Conservation (phyloP, 495 filamentous ascomycete genomes). For the Talaromyces trachyspermus region DNA sequence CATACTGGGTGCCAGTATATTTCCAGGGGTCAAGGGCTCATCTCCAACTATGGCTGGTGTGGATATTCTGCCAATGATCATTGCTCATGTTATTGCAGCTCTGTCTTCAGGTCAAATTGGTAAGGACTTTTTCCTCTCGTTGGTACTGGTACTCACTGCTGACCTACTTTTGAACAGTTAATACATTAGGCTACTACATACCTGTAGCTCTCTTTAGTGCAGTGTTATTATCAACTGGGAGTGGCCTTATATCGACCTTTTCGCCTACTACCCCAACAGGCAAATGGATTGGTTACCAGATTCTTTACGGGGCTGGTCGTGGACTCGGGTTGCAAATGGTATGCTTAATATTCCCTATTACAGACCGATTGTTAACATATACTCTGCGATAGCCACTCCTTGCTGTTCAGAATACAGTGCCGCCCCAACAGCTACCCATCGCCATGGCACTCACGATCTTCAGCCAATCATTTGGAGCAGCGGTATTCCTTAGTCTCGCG, state of each 20-base stretch:
- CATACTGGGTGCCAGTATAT: constrained; percentile 61
- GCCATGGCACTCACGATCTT: constrained; percentile 56
- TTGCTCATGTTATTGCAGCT: constrained; percentile 46
- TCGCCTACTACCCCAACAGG: constrained; percentile 30
- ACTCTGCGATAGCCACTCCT: constrained; percentile 39
- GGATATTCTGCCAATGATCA: constrained; percentile 56
- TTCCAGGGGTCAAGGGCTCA: constrained; percentile 63
- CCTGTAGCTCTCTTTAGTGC: constrained; percentile 51
- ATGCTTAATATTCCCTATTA: background rate
- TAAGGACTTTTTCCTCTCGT: constrained; percentile 8
- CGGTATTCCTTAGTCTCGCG: constrained; percentile 56
- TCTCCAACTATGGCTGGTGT: constrained; percentile 59
- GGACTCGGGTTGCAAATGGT: constrained; percentile 19
- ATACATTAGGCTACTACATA: constrained; percentile 56
- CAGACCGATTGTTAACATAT: background rate
- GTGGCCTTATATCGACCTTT: constrained; percentile 57
- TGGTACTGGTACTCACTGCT: constrained; percentile 1
- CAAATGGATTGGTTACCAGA: constrained; percentile 65
- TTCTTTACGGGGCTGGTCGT: constrained; percentile 54
- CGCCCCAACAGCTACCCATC: constrained; percentile 49
- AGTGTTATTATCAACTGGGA: constrained; percentile 49
- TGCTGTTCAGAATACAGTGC: constrained; percentile 55
- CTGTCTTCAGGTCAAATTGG: constrained; percentile 46
- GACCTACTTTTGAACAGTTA: constrained; percentile 26
- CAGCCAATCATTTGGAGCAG: constrained; percentile 53